phyloP scores from a whole-genome alignment of 805 yeast genomes.

The Schizosaccharomyces cryophilus region DNA sequence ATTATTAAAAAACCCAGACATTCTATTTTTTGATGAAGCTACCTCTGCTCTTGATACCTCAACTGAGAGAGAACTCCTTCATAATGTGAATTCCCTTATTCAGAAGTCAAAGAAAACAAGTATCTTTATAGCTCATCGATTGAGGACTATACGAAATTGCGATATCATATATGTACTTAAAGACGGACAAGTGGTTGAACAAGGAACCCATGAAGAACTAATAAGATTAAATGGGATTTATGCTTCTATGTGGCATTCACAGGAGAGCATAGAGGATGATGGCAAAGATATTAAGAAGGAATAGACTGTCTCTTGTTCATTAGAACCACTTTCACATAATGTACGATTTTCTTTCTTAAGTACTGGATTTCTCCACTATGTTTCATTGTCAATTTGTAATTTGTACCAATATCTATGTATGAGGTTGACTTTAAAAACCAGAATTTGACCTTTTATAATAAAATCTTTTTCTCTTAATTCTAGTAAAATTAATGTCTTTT shows the following conservation, averaged over 20 bases:
- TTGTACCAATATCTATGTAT: no score
- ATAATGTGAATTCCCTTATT: conserved; percentile 48
- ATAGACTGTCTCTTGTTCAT: not conserved
- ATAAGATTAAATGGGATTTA: conserved; percentile 39
- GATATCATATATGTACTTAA: conserved; percentile 77
- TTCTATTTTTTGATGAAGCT: conserved; percentile 90
- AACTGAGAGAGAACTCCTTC: conserved; percentile 65
- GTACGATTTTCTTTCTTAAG: no score
- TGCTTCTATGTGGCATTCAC: conserved; percentile 40
- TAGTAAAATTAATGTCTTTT: no score
- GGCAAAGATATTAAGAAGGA: not conserved
- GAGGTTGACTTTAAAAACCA: no score
- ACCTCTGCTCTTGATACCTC: conserved; percentile 71
- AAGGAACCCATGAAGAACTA: conserved; percentile 56
- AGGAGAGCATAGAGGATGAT: not conserved
- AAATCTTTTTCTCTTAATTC: no score
- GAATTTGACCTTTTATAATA: no score
- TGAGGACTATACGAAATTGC: conserved; percentile 14
- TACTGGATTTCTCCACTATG: no score
- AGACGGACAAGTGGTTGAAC: conserved; percentile 60
- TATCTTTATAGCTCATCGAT: conserved; percentile 75
- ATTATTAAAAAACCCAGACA: conserved; percentile 62
- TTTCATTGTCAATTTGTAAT: no score
- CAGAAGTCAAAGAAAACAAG: conserved; percentile 27
- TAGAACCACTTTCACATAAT: no score